These are phyloP conservation scores for Kwoniella sp. DNA, from an alignment of 768 basidiomycete species.

Conservation along the genomic window DNA sequence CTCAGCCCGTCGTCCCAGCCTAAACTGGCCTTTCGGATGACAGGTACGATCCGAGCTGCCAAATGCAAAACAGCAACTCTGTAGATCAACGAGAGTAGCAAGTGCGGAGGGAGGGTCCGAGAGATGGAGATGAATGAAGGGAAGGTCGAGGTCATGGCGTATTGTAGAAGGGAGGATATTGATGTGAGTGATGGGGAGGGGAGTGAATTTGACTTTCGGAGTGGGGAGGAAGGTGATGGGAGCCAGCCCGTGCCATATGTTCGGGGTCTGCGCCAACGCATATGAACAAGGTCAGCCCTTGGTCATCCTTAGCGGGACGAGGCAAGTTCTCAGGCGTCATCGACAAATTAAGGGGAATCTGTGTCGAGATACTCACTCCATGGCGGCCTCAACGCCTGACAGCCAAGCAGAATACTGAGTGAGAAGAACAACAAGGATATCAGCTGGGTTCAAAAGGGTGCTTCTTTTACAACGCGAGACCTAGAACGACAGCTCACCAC, in stretches of 20 bases:
- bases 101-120: constrained; percentile 48
- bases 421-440: not conserved
- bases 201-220: constrained; percentile 19
- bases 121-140: constrained; percentile 30
- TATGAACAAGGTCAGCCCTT: too few relatives aligned
- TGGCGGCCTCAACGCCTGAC: constrained; percentile 48
- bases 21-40: constrained; percentile 47
- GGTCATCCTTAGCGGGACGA: too few relatives aligned
- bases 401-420: constrained; percentile 55
- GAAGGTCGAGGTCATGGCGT: constrained; percentile 17
- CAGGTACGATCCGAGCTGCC: constrained; percentile 55
- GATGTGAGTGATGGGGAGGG: constrained; percentile 8
- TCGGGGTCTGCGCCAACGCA: constrained; percentile 36
- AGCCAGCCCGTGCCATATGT: constrained; percentile 51
- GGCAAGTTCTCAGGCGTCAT: too few relatives aligned
- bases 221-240: constrained; percentile 22
- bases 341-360: too few relatives aligned
- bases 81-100: constrained; percentile 53
- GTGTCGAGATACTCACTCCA: constrained; percentile 56
- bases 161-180: constrained; percentile 15
- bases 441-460: too few relatives aligned
- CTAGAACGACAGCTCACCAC: constrained; percentile 57
- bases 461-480: too few relatives aligned
- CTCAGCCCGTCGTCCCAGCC: constrained; percentile 49
- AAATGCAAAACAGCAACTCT: constrained; percentile 54